These are phyloP conservation scores for Colletotrichum lupini DNA, from an alignment of 2,329 filamentous ascomycete species.

Conservation along the genomic window DNA sequence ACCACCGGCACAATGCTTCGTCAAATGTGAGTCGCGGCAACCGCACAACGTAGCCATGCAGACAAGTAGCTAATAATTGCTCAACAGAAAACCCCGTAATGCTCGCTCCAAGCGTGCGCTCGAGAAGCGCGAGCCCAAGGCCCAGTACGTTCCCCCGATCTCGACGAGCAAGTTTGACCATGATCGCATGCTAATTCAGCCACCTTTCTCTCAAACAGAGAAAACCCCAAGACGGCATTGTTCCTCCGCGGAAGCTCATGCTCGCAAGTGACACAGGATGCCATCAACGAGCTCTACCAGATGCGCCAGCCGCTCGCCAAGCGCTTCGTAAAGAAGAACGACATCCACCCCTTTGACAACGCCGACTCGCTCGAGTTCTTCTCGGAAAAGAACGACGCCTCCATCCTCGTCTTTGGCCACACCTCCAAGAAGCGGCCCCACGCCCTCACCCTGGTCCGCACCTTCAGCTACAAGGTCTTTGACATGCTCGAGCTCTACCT, in stretches of 20 bases:
- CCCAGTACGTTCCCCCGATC: conserved; percentile 52
- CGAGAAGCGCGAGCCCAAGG: conserved; percentile 91
- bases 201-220: conserved; percentile 46
- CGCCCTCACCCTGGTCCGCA: conserved; percentile 83
- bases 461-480: conserved; percentile 86
- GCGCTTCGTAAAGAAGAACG: conserved; percentile 97
- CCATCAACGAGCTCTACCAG: conserved; percentile 84
- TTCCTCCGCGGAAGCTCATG: conserved; percentile 90
- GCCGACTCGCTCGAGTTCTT: conserved; percentile 91
- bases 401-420: conserved; percentile 84
- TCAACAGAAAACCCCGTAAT: conserved; percentile 67
- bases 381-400: conserved; percentile 94
- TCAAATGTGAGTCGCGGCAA: conserved; percentile 54
- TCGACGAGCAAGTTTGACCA: neutral
- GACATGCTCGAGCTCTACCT: conserved; percentile 96
- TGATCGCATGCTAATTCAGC: conserved; percentile 1
- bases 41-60: neutral
- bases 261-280: conserved; percentile 84
- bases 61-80: neutral
- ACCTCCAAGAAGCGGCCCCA: conserved; percentile 97
- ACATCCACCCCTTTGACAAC: conserved; percentile 94
- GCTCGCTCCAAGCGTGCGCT: conserved; percentile 95
- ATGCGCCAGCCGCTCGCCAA: conserved; percentile 87
- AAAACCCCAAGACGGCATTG: conserved; percentile 91
- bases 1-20: conserved; percentile 54